A percentile compares a stretch with the other conserved stretches of the same genome.
phyloP scores from a whole-genome alignment of 192 early-diverging fungal genomes.

The Podila epicladia region DNA sequence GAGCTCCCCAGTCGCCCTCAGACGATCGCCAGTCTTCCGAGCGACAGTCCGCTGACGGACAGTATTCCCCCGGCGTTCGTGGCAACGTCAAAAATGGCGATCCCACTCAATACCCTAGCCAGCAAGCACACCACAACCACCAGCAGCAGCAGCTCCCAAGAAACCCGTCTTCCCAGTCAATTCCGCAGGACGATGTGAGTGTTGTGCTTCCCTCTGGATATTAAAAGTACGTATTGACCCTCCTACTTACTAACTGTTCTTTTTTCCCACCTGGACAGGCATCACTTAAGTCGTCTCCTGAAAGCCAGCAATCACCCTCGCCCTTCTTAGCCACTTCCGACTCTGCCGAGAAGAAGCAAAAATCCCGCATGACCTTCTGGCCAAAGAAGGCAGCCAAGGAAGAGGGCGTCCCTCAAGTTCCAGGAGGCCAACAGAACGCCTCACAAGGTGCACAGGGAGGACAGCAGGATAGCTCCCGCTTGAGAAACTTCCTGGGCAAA shows the following conservation, averaged over 20 bases:
- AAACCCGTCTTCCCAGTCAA: conserved; percentile 31
- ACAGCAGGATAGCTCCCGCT: conserved; percentile 26
- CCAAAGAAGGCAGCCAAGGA: conserved; percentile 46
- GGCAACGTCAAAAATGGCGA: conserved; percentile 23
- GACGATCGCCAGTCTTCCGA: conserved; percentile 30
- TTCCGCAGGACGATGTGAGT: conserved; percentile 40
- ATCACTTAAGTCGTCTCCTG: conserved; percentile 1
- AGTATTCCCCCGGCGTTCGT: background rate
- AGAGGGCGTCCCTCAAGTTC: background rate
- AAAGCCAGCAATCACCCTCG: conserved; percentile 1
- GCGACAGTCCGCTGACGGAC: conserved; percentile 35
- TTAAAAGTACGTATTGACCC: too few species aligned
- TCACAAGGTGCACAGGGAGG: background rate
- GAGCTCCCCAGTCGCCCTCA: conserved; percentile 35
- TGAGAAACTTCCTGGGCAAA: conserved; percentile 43
- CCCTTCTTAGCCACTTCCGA: conserved; percentile 23
- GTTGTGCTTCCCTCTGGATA: background rate
- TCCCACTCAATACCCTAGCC: conserved; percentile 9
- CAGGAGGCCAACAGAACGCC: background rate
- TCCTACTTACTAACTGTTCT: background rate
- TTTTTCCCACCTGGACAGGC: background rate
- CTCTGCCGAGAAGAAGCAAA: conserved; percentile 47
- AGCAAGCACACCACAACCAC: conserved; percentile 9
- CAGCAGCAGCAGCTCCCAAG: conserved; percentile 20
- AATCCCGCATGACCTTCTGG: conserved; percentile 50